Evolutionary conservation across 192 early-diverging fungal genomes (phyloP).

Genomic region (Podila minutissima): DNA sequence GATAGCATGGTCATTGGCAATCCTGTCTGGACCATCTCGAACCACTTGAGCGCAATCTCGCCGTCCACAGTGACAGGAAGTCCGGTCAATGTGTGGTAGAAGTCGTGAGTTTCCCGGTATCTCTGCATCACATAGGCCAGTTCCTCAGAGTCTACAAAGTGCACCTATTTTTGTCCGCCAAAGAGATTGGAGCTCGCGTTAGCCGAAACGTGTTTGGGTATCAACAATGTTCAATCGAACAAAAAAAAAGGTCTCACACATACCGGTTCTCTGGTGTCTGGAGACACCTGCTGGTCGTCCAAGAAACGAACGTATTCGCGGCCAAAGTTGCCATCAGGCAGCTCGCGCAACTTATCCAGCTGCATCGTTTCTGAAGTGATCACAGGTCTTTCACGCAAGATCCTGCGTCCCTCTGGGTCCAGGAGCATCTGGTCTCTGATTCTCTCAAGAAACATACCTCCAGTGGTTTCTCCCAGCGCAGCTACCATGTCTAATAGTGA

Average conservation of each 20-base stretch:
- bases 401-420: constrained; percentile 78
- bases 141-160: constrained; percentile 90
- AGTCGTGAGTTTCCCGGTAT: constrained; percentile 95
- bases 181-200: too few species aligned
- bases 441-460: constrained; percentile 67
- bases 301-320: constrained; percentile 85
- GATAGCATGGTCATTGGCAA: constrained; percentile 89
- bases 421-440: constrained; percentile 86
- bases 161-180: constrained; percentile 62
- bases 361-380: constrained; percentile 78
- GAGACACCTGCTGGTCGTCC: constrained; percentile 80
- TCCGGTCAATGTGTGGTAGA: constrained; percentile 91
- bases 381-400: constrained; percentile 83
- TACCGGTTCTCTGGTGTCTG: constrained; percentile 82
- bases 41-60: constrained; percentile 95
- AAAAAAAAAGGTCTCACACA: neutral
- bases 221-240: neutral
- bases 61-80: constrained; percentile 83
- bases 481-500: constrained; percentile 80
- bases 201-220: too few species aligned
- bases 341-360: constrained; percentile 67
- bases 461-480: constrained; percentile 90
- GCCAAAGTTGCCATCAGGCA: constrained; percentile 85
- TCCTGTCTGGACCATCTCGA: constrained; percentile 92
- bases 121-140: constrained; percentile 94